phyloP scores from a whole-genome alignment of 2,329 filamentous ascomycete species.

The Polychaeton citri region DNA sequence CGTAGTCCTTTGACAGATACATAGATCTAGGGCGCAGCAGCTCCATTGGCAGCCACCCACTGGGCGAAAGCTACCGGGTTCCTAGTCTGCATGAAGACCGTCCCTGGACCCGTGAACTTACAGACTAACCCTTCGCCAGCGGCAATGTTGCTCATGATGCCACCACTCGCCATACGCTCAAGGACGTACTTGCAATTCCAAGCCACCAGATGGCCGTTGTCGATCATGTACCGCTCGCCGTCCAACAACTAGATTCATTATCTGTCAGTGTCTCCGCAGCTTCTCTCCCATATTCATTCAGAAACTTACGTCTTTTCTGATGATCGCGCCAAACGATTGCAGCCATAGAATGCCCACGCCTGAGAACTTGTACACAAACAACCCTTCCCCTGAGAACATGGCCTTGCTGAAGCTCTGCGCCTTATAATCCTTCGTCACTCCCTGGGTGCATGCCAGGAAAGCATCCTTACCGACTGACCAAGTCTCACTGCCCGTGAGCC shows the following conservation, averaged over 20 bases:
- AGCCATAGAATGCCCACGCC: constrained; percentile 78
- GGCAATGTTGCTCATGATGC: constrained; percentile 75
- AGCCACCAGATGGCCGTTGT: constrained; percentile 60
- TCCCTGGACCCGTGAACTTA: constrained; percentile 83
- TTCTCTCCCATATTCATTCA: background rate
- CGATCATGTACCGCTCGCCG: constrained; percentile 80
- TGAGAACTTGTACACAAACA: constrained; percentile 78
- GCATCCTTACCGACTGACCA: constrained; percentile 84
- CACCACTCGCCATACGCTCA: constrained; percentile 79
- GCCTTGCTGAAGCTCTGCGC: constrained; percentile 71
- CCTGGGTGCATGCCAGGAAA: constrained; percentile 74
- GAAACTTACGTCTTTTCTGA: constrained; percentile 71
- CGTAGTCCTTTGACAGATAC: no score
- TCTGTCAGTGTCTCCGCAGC: constrained; percentile 1
- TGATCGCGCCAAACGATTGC: constrained; percentile 86
- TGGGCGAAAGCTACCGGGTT: constrained; percentile 55
- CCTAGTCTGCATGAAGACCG: constrained; percentile 82
- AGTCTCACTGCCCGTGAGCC: constrained; percentile 54
- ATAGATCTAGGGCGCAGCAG: no score
- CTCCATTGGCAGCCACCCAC: constrained; percentile 34
- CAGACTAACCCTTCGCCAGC: constrained; percentile 84
- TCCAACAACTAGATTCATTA: constrained; percentile 31
- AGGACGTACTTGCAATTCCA: constrained; percentile 95
- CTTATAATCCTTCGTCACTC: constrained; percentile 79
- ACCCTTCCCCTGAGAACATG: constrained; percentile 83